A percentile compares a stretch with the other conserved stretches of the same genome.
phyloP scores from a whole-genome alignment of 2,329 filamentous ascomycete genomes.

The Botryosphaeria dothidea region DNA sequence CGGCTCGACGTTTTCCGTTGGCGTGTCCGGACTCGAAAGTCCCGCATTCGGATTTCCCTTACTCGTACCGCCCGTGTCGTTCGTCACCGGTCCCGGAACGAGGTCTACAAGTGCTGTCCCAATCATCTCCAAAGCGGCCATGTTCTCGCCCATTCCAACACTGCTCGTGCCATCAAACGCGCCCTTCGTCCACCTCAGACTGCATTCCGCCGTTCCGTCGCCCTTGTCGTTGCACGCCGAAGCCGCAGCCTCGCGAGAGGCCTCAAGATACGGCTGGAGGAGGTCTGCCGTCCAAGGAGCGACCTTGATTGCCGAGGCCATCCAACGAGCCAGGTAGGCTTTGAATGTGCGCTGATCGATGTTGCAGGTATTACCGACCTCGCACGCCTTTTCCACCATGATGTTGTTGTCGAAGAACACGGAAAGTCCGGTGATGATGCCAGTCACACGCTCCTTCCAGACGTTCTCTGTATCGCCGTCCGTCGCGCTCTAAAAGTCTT shows the following conservation, averaged over 20 bases:
- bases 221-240: constrained; percentile 60
- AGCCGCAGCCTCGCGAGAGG: constrained; percentile 61
- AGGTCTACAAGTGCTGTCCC: constrained; percentile 45
- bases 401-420: constrained; percentile 62
- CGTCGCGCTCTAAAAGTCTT: neutral
- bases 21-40: neutral
- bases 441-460: constrained; percentile 57
- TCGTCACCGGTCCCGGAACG: constrained; percentile 42
- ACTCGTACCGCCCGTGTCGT: constrained; percentile 53
- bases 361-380: constrained; percentile 62
- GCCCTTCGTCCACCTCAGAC: constrained; percentile 61
- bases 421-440: constrained; percentile 46
- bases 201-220: constrained; percentile 56
- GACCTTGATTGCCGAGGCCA: constrained; percentile 62
- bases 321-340: constrained; percentile 67
- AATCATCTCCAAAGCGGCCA: constrained; percentile 53
- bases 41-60: constrained; percentile 44
- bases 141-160: constrained; percentile 53
- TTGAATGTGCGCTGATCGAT: constrained; percentile 74
- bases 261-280: constrained; percentile 53
- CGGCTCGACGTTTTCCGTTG: constrained; percentile 23
- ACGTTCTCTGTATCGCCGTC: constrained; percentile 56
- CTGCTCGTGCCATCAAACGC: constrained; percentile 52
- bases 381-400: constrained; percentile 69
- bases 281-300: constrained; percentile 59